Base-by-base conservation (phyloP, 176 grass and related monocot genomes). In the Lolium perenne region DNA sequence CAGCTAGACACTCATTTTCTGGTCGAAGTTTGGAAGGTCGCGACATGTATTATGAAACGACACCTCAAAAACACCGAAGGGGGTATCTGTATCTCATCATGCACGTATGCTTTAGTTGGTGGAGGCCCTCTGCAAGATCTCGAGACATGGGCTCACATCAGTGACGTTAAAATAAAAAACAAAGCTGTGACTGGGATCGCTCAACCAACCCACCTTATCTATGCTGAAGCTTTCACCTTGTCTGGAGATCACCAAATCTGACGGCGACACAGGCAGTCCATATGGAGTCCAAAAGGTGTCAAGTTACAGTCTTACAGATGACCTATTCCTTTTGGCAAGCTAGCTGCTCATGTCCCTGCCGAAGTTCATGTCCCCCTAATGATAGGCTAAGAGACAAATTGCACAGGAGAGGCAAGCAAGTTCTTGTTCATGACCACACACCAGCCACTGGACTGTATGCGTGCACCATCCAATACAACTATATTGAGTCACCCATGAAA, bases 171-270 rank as follows among this genome's bases (percentile, higher is more conserved):
- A 90, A 92, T 61, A 29, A 82, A 62, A 90, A 92, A 86, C 67
- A 88, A 90, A 87, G 84, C 38, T 79, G 15, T 46, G 94, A 96
- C 84, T 90, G 63, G 43, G 94, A 96, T 91, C 20, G 71, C 83
- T 74, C 89, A 96, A 93, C 94, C 84, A 88, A 88, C 84, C 76
- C 84, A 89, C 87, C 84, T 90, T 93, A 91, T 93, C 87, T 87
- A 58, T 61, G 67, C 77, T 32, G 70, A 81, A 74, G 64, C 78
- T 88, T 87, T 91, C 51, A 53, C 83, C 35, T 35, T 83, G 65
- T 74, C 58, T 73, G 65, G 71, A 74, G 66, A 41, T 87, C 87
- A 90, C 91, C 93, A 91, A 95, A 89, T 16, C 62, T 61, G 88
- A 91, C 58, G 76, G 89, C 35, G 45, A 91, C 80, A 12, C 71